Percentiles rank a stretch among this genome's conserved stretches.
Evolutionary conservation across 352 stramenopile genomes (phyloP).

Genomic region (Phytopythium helicoides): DNA sequence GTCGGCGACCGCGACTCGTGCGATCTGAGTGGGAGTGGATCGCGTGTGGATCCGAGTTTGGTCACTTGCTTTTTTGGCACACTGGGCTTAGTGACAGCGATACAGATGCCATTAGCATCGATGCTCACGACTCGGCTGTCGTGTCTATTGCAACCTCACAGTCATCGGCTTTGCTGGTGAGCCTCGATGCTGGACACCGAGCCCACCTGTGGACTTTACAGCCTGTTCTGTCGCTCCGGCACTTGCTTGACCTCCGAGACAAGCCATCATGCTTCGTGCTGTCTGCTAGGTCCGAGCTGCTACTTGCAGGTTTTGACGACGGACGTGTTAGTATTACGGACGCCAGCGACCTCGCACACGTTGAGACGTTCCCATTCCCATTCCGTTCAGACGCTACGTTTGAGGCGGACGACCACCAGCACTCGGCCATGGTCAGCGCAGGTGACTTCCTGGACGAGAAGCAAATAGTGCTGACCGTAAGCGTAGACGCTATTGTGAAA

Average conservation of each 20-base stretch:
- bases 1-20: slow-evolving; percentile 26
- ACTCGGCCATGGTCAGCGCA: slow-evolving; percentile 56
- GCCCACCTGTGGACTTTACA: slow-evolving; percentile 61
- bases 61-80: slow-evolving; percentile 73
- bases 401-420: slow-evolving; percentile 37
- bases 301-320: slow-evolving; percentile 65
- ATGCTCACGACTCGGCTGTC: slow-evolving; percentile 53
- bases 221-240: slow-evolving; percentile 45
- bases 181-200: slow-evolving; percentile 36
- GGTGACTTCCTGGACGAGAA: slow-evolving; percentile 67
- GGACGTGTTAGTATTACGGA: slow-evolving; percentile 50
- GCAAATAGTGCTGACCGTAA: slow-evolving; percentile 49
- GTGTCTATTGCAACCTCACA: slow-evolving; percentile 35
- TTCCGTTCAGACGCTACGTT: neutral
- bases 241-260: slow-evolving; percentile 50
- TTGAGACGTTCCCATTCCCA: slow-evolving; percentile 28
- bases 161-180: slow-evolving; percentile 52
- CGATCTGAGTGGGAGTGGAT: slow-evolving; percentile 61
- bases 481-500: slow-evolving; percentile 71
- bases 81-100: slow-evolving; percentile 39
- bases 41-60: slow-evolving; percentile 56
- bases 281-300: slow-evolving; percentile 44
- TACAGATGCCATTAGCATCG: slow-evolving; percentile 42
- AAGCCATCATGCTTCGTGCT: slow-evolving; percentile 50
- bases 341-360: slow-evolving; percentile 27